Evolutionary conservation across 2,329 filamentous ascomycete genomes (phyloP), one percentile per base, ranked within the genome.

Genomic region (Hypomyces perniciosus): DNA sequence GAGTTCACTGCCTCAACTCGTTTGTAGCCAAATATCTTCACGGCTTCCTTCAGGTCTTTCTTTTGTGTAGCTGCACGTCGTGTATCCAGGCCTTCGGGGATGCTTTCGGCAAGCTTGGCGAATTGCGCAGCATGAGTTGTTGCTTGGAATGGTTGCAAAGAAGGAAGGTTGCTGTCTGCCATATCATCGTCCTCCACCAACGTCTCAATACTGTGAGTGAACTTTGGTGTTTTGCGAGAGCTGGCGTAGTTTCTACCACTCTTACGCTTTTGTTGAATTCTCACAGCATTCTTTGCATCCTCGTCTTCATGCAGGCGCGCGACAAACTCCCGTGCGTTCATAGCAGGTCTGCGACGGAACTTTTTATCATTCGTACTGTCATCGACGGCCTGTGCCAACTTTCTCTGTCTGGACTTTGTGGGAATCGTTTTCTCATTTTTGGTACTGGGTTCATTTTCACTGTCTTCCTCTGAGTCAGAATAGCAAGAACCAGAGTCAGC

Each of bases 31-130:
- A 65, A 65, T 0, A 54, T 4, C 2, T 27, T 45, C 0, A 1
- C 6, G 0, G 64, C 64, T 28, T 58, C 31, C 0, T n/a, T 3
- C 0, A 65, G 28, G 9, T 65, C 62, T 1, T 26, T 12, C 0
- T 5, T 1, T 10, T 67, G 63, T 0, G 56, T 54, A 0, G 8
- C 26, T 0, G 35, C 48, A 2, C 56, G 52, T 1, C 62, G 27
- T 0, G 43, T 59, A 27, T 66, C 61, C 0, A 27, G 52, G 0
- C 44, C 54, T 1, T 54, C 29, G 0, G 62, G 61, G 0, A 65
- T 59, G 1, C 27, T 43, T 0, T 44, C 26, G 1, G 5, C 51
- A 1, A 63, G 20, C 27, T 38, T 6, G 3, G 33, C 35, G 10
- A 56, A 46, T 29, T 56, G 54, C 6, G 48, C 29, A 4, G 26